Conservation (phyloP, 441 rosid genomes). For the Gossypium davidsonii region DNA sequence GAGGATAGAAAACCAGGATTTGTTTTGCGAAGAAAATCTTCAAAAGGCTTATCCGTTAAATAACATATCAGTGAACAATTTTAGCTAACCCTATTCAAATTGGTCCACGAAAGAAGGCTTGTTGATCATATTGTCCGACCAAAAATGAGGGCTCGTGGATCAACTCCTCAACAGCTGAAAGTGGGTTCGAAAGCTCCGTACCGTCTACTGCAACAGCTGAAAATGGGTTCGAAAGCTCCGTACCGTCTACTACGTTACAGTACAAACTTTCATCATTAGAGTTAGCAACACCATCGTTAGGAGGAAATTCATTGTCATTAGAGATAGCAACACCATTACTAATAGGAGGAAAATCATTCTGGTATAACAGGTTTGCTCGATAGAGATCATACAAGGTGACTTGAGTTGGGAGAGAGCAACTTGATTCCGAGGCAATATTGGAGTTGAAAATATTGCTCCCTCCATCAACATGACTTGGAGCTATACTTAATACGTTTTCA, state of each 20-base stretch:
- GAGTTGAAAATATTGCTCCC: neutral
- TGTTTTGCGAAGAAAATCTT: neutral
- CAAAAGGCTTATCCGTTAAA: neutral
- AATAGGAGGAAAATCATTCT: neutral
- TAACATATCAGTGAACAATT: too few relatives aligned
- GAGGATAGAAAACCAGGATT: neutral
- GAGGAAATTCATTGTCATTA: neutral
- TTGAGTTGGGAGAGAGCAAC: neutral
- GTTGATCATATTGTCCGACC: neutral
- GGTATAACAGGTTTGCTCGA: neutral
- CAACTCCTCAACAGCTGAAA: conserved; percentile 6
- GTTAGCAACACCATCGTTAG: neutral
- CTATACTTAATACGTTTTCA: neutral
- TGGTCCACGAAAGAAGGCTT: too few relatives aligned
- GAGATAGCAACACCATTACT: neutral
- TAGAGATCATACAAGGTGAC: neutral
- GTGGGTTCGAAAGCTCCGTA: conserved; percentile 1
- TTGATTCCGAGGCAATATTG: neutral
- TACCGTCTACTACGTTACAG: neutral
- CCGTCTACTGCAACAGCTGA: neutral
- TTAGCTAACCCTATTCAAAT: too few relatives aligned
- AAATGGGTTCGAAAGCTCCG: conserved; percentile 8
- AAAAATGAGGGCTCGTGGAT: conserved; percentile 15
- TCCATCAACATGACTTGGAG: neutral
- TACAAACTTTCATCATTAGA: neutral